Conservation (phyloP, 73 alveolate species). For the Blepharisma japonicum region DNA sequence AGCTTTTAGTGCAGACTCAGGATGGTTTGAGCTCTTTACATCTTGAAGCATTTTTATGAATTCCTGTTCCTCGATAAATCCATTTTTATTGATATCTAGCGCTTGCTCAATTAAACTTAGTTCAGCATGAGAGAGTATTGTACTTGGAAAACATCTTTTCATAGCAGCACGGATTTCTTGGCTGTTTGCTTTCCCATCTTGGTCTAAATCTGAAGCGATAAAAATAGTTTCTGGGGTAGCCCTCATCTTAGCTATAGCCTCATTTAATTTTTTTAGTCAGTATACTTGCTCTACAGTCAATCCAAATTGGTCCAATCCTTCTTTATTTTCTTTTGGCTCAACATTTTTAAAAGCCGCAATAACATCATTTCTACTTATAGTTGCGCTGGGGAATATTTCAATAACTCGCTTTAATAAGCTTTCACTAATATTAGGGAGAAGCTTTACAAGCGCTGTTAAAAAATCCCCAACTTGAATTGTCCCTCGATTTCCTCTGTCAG, state of each 20-base stretch:
- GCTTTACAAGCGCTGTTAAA: neutral
- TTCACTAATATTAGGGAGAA: neutral
- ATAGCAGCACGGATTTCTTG: neutral
- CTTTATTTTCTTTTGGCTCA: neutral
- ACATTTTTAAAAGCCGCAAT: conserved; percentile 19
- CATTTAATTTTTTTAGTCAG: neutral
- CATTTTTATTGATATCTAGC: conserved; percentile 44
- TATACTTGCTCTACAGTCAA: conserved; percentile 20
- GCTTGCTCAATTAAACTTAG: neutral
- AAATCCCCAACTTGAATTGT: neutral
- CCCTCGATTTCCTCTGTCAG: conserved; percentile 11
- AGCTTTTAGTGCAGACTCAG: no score
- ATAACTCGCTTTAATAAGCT: neutral
- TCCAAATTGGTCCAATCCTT: conserved; percentile 4
- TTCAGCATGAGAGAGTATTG: neutral
- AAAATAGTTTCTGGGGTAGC: neutral
- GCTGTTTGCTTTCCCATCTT: neutral
- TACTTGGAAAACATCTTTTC: neutral
- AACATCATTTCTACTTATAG: neutral
- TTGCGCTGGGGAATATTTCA: neutral
- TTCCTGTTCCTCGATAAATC: conserved; percentile 45
- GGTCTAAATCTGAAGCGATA: neutral
- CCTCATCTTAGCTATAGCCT: neutral
- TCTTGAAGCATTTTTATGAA: conserved; percentile 35
- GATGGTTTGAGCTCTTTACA: conserved; percentile 1